Conservation (phyloP, 208 protist genomes). For the Vickermania ingenoplastis region DNA sequence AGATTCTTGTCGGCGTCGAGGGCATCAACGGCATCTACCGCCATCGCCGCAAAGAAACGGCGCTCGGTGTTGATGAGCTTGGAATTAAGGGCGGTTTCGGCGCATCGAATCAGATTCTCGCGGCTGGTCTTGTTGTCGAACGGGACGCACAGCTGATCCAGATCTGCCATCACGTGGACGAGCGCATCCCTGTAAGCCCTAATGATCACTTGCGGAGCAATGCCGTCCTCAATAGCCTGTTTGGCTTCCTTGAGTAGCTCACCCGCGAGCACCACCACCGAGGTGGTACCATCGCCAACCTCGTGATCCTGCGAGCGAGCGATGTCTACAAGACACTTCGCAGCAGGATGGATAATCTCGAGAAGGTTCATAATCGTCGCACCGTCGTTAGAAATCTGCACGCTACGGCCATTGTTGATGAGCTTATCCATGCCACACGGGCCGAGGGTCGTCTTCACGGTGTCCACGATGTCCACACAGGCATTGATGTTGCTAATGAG, state of each 20-base stretch:
- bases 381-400: conserved; percentile 99
- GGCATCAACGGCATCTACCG: conserved; percentile 95
- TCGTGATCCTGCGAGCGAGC: conserved; percentile 96
- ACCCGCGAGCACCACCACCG: conserved; percentile 98
- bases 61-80: conserved; percentile 98
- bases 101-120: conserved; percentile 92
- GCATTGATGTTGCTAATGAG: conserved; percentile 99
- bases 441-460: conserved; percentile 93
- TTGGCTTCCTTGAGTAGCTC: conserved; percentile 98
- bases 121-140: conserved; percentile 50
- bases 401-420: conserved; percentile 90
- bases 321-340: conserved; percentile 99
- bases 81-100: conserved; percentile 98
- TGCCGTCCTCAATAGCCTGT: conserved; percentile 98
- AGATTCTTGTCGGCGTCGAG: conserved; percentile 95
- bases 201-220: conserved; percentile 99
- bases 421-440: conserved; percentile 99
- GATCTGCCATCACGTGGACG: conserved; percentile 50
- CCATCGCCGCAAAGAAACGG: conserved; percentile 98
- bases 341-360: conserved; percentile 99
- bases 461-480: conserved; percentile 94
- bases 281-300: conserved; percentile 99
- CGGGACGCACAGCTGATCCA: conserved; percentile 92
- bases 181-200: conserved; percentile 90
- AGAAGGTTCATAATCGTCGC: conserved; percentile 99